These are phyloP conservation scores for Euphorbia corollata DNA, from an alignment of 441 rosid species.

Conservation along the genomic window DNA sequence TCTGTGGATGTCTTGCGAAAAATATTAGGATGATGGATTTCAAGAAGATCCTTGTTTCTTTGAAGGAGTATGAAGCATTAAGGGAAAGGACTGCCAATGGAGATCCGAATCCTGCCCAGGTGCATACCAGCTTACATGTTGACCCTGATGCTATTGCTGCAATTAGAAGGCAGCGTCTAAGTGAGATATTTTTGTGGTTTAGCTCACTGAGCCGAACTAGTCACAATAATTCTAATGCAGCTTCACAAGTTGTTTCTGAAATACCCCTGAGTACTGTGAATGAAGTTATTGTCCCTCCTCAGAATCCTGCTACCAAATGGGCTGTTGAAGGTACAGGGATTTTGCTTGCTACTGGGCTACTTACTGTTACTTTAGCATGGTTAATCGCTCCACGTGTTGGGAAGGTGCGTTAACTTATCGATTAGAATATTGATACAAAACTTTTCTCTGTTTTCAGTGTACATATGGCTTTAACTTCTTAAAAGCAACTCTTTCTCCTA, in stretches of 20 bases:
- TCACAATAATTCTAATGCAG: constrained; percentile 30
- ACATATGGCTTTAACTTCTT: background rate
- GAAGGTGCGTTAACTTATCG: constrained; percentile 42
- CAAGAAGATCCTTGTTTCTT: constrained; percentile 50
- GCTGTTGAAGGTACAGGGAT: constrained; percentile 95
- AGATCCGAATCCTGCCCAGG: constrained; percentile 61
- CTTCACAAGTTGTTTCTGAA: constrained; percentile 53
- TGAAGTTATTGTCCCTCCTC: constrained; percentile 48
- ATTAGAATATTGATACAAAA: background rate
- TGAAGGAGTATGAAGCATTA: constrained; percentile 68
- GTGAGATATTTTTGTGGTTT: constrained; percentile 87
- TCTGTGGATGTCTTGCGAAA: constrained; percentile 59
- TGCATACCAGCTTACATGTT: constrained; percentile 37
- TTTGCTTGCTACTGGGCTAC: constrained; percentile 79
- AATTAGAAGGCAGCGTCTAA: constrained; percentile 69
- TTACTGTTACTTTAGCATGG: constrained; percentile 86
- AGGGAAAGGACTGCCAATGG: constrained; percentile 80
- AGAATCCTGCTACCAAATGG: constrained; percentile 75
- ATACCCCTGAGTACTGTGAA: constrained; percentile 40
- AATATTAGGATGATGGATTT: constrained; percentile 50
- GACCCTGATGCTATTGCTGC: constrained; percentile 98
- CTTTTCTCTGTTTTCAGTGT: background rate
- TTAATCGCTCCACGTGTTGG: constrained; percentile 95
- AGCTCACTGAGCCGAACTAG: constrained; percentile 40
- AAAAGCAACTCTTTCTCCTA: background rate